Evolutionary conservation across 257 asterid species (phyloP).

Genomic region (Lavandula angustifolia): DNA sequence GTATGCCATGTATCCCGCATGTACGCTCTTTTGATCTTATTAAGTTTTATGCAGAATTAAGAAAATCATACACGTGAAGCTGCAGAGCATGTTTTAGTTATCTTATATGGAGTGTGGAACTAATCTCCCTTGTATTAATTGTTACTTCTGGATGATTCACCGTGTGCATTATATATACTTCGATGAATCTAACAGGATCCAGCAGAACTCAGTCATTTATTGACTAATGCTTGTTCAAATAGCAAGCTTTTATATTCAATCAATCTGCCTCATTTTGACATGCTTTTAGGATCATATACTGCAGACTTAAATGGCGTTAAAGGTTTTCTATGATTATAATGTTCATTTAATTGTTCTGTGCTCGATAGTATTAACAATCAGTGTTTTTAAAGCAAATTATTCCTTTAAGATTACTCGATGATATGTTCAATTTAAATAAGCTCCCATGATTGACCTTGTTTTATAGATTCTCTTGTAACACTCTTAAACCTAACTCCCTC

Average conservation of each 20-base stretch:
- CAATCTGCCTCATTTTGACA: neutral
- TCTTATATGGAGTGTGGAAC: neutral
- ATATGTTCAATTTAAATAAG: too few species aligned
- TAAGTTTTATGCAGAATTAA: neutral
- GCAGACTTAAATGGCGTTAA: neutral
- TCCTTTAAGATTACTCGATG: too few species aligned
- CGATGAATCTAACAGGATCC: neutral
- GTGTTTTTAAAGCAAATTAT: too few species aligned
- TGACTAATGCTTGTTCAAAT: neutral
- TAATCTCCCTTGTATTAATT: neutral
- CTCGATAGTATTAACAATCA: too few species aligned
- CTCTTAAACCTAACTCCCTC: slow-evolving; percentile 19
- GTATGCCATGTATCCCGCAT: slow-evolving; percentile 74
- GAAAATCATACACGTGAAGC: neutral
- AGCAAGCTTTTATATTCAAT: neutral
- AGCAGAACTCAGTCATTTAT: neutral
- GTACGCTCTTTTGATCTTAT: slow-evolving; percentile 47
- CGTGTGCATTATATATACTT: neutral
- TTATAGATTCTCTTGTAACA: neutral
- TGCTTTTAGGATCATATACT: neutral
- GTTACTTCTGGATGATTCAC: neutral
- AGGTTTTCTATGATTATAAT: neutral
- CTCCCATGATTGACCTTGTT: neutral
- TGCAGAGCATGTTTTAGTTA: neutral
- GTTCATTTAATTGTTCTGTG: too few species aligned